These are phyloP conservation scores for Metroxylon sagu DNA, from an alignment of 176 grass and related monocot species.

Conservation along the genomic window DNA sequence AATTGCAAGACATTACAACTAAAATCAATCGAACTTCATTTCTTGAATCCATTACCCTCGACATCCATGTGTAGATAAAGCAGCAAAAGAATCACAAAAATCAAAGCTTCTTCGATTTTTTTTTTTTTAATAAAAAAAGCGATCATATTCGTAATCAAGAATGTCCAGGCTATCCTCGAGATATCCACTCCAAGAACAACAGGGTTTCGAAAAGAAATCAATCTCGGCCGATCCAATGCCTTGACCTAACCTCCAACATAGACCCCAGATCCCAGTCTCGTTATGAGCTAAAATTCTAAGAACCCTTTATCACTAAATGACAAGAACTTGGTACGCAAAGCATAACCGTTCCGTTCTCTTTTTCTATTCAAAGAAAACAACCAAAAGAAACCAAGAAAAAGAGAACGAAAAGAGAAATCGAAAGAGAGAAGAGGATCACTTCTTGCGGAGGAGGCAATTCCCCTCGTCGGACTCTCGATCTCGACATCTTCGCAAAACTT, in stretches of 20 bases:
- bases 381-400: neutral
- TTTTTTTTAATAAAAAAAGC: too few species aligned
- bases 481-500: neutral
- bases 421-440: neutral
- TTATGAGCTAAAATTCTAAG: neutral
- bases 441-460: conserved; percentile 3
- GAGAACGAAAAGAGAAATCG: neutral
- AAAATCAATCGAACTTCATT: neutral
- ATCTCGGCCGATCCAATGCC: neutral
- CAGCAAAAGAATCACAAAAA: neutral
- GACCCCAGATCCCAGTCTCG: neutral
- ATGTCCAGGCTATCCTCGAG: too few species aligned
- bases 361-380: neutral
- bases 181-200: too few species aligned
- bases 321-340: neutral
- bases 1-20: neutral
- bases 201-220: neutral
- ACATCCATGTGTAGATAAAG: neutral
- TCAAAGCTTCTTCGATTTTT: too few species aligned
- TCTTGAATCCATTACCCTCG: neutral
- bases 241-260: neutral
- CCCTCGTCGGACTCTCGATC: neutral
- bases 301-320: neutral
- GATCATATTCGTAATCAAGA: too few species aligned
- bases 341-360: too few species aligned